Conservation (phyloP, 2,329 filamentous ascomycete species). For the Colletotrichum shisoi region DNA sequence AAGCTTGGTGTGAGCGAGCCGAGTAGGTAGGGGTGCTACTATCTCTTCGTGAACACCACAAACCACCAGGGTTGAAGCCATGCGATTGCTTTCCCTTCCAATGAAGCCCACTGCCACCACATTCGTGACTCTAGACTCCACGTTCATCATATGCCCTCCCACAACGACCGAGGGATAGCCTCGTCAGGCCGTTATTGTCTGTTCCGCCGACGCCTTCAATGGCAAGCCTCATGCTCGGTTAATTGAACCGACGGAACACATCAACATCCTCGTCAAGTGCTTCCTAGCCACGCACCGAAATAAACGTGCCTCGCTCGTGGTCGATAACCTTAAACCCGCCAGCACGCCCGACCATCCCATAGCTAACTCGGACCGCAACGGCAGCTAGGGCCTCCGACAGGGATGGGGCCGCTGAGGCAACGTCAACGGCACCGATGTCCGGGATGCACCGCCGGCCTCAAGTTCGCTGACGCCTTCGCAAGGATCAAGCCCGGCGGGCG, state of each 20-base stretch:
- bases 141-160: conserved; percentile 48
- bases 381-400: conserved; percentile 52
- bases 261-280: conserved; percentile 59
- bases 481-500: conserved; percentile 70
- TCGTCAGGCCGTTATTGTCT: conserved; percentile 45
- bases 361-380: conserved; percentile 54
- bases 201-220: conserved; percentile 61
- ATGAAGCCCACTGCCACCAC: conserved; percentile 52
- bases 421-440: conserved; percentile 66
- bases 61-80: not conserved
- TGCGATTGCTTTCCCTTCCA: not conserved
- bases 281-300: conserved; percentile 58
- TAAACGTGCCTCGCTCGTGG: conserved; percentile 54
- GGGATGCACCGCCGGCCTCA: conserved; percentile 63
- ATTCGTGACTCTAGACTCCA: conserved; percentile 49
- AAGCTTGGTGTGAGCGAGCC: not conserved
- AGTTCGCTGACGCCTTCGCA: conserved; percentile 68
- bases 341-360: conserved; percentile 56
- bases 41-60: not conserved
- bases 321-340: conserved; percentile 48
- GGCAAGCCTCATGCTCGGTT: conserved; percentile 65
- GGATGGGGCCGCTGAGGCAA: conserved; percentile 68
- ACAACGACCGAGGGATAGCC: conserved; percentile 44
- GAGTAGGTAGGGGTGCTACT: conserved; percentile 1
- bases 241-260: conserved; percentile 54